Conservation (phyloP, 768 basidiomycete genomes). For the Russula dissimulans region DNA sequence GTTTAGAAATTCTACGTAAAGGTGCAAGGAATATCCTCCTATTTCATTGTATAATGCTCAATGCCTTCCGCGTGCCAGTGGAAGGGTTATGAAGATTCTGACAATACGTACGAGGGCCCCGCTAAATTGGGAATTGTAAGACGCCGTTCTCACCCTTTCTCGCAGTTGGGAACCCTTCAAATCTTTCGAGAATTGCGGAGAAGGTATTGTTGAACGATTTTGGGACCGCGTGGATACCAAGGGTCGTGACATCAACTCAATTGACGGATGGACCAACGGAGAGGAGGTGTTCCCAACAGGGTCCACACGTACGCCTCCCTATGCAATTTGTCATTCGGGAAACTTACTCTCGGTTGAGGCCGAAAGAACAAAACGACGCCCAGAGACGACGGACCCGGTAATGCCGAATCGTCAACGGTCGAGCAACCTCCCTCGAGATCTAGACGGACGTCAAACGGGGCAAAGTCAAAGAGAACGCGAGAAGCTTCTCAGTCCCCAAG, state of each 20-base stretch:
- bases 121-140: background rate
- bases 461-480: background rate
- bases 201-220: constrained; percentile 7
- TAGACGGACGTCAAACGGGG: background rate
- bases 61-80: constrained; percentile 4
- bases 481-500: background rate
- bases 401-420: background rate
- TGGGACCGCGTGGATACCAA: constrained; percentile 17
- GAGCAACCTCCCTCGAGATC: background rate
- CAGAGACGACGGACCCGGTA: background rate
- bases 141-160: constrained; percentile 1
- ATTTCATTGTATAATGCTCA: background rate
- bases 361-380: background rate
- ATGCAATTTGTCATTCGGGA: background rate
- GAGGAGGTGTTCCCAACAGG: constrained; percentile 16
- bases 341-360: background rate
- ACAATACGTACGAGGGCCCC: constrained; percentile 17
- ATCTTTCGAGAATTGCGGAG: constrained; percentile 15
- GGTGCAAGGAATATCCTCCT: background rate
- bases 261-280: constrained; percentile 14
- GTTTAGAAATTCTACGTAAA: constrained; percentile 18
- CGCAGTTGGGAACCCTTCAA: constrained; percentile 18
- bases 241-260: constrained; percentile 8
- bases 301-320: constrained; percentile 9
- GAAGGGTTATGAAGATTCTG: constrained; percentile 15